Evolutionary conservation across 805 yeast genomes (phyloP).

Genomic region (Wickerhamomyces xylosicus): DNA sequence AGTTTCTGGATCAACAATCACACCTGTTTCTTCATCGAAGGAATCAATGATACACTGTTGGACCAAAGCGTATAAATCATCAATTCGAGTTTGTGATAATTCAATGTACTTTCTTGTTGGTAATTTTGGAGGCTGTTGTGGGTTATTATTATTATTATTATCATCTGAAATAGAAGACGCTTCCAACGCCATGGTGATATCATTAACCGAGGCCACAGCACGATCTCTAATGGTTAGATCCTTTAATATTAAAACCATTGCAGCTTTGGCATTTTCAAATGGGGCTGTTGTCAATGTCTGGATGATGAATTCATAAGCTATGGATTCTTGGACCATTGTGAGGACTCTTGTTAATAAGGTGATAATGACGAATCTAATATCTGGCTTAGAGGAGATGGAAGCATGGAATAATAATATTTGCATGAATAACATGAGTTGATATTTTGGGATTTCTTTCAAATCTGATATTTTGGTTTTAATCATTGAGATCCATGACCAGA

Average conservation of each 20-base stretch:
- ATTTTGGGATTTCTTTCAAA: slow-evolving; percentile 19
- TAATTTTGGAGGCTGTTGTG: slow-evolving; percentile 21
- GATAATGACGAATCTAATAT: slow-evolving; percentile 33
- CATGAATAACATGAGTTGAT: slow-evolving; percentile 26
- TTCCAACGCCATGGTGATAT: slow-evolving; percentile 3
- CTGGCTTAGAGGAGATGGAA: slow-evolving; percentile 26
- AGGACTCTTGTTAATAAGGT: slow-evolving; percentile 58
- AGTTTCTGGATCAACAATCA: slow-evolving; percentile 14
- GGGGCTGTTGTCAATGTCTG: slow-evolving; percentile 65
- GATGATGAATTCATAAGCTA: slow-evolving; percentile 46
- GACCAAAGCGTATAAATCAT: slow-evolving; percentile 33
- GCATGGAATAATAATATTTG: slow-evolving; percentile 30
- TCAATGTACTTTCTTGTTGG: slow-evolving; percentile 36
- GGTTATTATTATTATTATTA: too few relatives aligned
- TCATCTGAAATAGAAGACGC: slow-evolving; percentile 3
- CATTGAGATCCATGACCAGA: slow-evolving; percentile 28
- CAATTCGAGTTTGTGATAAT: slow-evolving; percentile 31
- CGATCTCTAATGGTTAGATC: slow-evolving; percentile 40
- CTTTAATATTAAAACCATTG: slow-evolving; percentile 57
- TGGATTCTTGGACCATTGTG: slow-evolving; percentile 43
- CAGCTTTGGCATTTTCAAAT: slow-evolving; percentile 46
- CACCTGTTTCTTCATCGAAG: slow-evolving; percentile 4
- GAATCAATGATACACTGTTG: slow-evolving; percentile 25
- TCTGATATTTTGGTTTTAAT: slow-evolving; percentile 13
- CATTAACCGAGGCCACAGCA: slow-evolving; percentile 4